phyloP scores from a whole-genome alignment of 2,329 filamentous ascomycete species.

The Colletotrichum magnum region DNA sequence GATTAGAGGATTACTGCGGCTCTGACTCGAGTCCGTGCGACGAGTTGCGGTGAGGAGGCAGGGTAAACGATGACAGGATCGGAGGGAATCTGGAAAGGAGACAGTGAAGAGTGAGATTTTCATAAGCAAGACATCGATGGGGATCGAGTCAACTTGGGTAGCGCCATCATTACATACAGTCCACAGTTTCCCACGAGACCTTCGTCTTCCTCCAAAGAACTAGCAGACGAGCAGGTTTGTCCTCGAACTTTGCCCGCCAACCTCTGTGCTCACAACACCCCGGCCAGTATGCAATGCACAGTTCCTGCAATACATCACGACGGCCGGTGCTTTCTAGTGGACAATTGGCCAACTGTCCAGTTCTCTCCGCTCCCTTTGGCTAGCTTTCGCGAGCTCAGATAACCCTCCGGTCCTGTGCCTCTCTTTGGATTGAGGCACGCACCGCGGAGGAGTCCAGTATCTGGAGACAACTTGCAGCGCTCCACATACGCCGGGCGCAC shows the following conservation, averaged over 20 bases:
- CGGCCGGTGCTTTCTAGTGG: not conserved
- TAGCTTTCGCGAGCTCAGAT: too few species aligned
- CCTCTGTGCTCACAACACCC: not conserved
- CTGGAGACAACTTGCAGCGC: too few species aligned
- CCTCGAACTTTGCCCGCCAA: not conserved
- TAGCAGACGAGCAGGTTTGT: not conserved
- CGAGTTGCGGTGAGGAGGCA: constrained; percentile 16
- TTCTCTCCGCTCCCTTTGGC: not conserved
- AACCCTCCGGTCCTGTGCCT: too few species aligned
- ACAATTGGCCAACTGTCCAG: not conserved
- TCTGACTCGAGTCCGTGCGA: constrained; percentile 18
- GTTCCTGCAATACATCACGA: not conserved
- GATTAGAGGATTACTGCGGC: not conserved
- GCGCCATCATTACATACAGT: constrained; percentile 19
- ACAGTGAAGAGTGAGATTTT: constrained; percentile 11
- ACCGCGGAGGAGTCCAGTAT: too few species aligned
- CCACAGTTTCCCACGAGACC: not conserved
- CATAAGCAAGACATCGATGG: not conserved
- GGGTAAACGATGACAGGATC: not conserved
- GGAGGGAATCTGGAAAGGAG: not conserved
- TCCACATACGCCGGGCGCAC: too few species aligned
- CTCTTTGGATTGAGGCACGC: too few species aligned
- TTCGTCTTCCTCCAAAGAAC: not conserved
- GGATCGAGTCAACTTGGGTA: constrained; percentile 29
- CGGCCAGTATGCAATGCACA: not conserved